Conservation (phyloP, 1,284 basidiomycete genomes). For the Rhodofomes roseus region DNA sequence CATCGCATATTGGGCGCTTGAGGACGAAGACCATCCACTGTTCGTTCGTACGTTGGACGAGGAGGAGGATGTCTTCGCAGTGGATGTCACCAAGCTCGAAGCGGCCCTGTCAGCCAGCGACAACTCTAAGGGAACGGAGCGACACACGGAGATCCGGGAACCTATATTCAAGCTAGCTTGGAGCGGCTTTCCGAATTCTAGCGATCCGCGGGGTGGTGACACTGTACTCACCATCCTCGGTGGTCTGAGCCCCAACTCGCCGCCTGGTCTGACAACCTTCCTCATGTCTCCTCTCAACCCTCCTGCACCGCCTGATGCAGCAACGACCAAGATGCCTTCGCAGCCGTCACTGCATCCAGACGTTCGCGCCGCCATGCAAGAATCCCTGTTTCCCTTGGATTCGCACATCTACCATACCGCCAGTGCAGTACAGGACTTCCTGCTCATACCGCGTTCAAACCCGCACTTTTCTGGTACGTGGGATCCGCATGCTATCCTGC, state of each 20-base stretch:
- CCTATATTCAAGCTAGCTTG: slow-evolving; percentile 89
- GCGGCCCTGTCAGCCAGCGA: slow-evolving; percentile 30
- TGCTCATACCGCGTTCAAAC: slow-evolving; percentile 66
- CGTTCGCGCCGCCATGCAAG: slow-evolving; percentile 61
- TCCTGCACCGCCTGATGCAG: slow-evolving; percentile 44
- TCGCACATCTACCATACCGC: slow-evolving; percentile 60
- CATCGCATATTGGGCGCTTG: slow-evolving; percentile 83
- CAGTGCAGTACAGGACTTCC: slow-evolving; percentile 73
- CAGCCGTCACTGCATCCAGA: slow-evolving; percentile 10
- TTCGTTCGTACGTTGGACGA: slow-evolving; percentile 70
- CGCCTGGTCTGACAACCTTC: slow-evolving; percentile 65
- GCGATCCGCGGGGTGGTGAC: slow-evolving; percentile 60
- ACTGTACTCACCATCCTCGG: slow-evolving; percentile 79
- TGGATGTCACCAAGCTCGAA: slow-evolving; percentile 47
- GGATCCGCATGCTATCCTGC: slow-evolving; percentile 68
- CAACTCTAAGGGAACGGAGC: not conserved
- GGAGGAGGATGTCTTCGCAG: slow-evolving; percentile 46
- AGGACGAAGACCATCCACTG: slow-evolving; percentile 79
- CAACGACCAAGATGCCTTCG: slow-evolving; percentile 17
- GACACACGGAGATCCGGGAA: slow-evolving; percentile 43
- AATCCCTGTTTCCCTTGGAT: slow-evolving; percentile 55
- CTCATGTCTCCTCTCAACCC: slow-evolving; percentile 74
- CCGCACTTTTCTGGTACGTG: slow-evolving; percentile 71
- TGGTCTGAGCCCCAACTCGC: slow-evolving; percentile 55
- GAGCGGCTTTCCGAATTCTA: slow-evolving; percentile 69